Base-by-base conservation (phyloP, 148 eudicot genomes). In the Silene uniflora region DNA sequence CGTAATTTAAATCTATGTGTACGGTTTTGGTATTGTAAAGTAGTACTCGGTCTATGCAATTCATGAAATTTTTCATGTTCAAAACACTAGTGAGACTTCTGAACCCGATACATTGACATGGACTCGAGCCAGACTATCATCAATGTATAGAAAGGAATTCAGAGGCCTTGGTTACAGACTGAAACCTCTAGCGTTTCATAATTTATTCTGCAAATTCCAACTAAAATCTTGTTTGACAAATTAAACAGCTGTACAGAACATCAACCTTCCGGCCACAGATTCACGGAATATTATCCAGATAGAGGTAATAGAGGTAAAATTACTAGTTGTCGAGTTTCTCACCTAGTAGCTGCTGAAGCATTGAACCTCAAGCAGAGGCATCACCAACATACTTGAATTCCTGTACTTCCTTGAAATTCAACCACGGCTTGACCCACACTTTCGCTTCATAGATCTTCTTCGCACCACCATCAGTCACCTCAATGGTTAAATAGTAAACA, bases 401-500 rank as follows among this genome's bases (percentile, higher is more conserved):
- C 74, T 82, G 87, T 21, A 89, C 72, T 67, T 89, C 82, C 86
- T 89, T 87, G 83, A 87, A 89, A 80, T 85, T 77, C 83, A 80
- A 10, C 90, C 92, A 89, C 55, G 87, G 82, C 79, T 87, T 87
- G 39, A 87, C 90, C 92, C 89, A 89, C 44, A 89, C 86, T 70
- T 89, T 89, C 5, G 92, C 88, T 76, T 87, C 90, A 49, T 85
- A 89, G 69, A 79, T 74, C 77, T 87, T 87, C 82, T 76, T 82
- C 73, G 70, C 44, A 25, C 75, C 88, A 10, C 84, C 86, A 63
- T 89, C 92, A 4, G 5, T 77, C 58, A 80, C 90, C 82, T 89
- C 90, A 8, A 89, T 75, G 21, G 90, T 89, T 16, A 89, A 81
- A 69, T 87, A 82, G 81, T 87, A 81, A 22, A 85, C 70, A 11